phyloP scores from a whole-genome alignment of 139 green algal genomes.

The Tetratostichococcus sp. region DNA sequence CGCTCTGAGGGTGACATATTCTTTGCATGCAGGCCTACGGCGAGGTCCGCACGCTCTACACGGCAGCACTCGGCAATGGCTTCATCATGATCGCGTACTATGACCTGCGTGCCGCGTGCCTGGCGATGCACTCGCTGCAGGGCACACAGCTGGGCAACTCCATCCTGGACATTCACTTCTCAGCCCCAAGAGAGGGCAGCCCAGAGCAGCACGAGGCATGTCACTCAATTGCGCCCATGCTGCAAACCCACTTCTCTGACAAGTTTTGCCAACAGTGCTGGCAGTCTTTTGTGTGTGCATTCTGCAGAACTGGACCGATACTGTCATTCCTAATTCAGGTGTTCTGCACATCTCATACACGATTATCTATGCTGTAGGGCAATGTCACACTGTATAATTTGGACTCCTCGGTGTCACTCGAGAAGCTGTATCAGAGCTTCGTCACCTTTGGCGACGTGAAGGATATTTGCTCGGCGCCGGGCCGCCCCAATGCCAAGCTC shows the following conservation, averaged over 20 bases:
- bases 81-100: conserved; percentile 89
- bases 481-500: conserved; percentile 31
- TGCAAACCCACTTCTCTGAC: no score
- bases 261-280: no score
- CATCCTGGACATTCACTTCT: conserved; percentile 69
- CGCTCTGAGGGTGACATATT: no score
- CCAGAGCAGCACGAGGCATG: background rate
- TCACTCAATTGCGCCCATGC: background rate
- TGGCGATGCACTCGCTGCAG: conserved; percentile 63
- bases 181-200: conserved; percentile 48
- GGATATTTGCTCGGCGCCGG: conserved; percentile 21
- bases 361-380: no score
- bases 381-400: conserved; percentile 80
- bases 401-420: conserved; percentile 54
- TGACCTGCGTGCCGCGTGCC: conserved; percentile 74
- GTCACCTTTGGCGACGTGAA: conserved; percentile 80
- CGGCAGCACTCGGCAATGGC: conserved; percentile 69
- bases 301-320: no score
- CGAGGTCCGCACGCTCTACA: conserved; percentile 79
- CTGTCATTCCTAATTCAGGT: no score
- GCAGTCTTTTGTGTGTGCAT: no score
- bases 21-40: conserved; percentile 73
- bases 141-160: conserved; percentile 33
- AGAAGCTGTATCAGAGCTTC: conserved; percentile 76
- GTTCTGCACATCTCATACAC: no score